Percentiles rank a stretch among this genome's conserved stretches.
phyloP scores from a whole-genome alignment of 2,329 filamentous ascomycete genomes.

The Alternaria solani region DNA sequence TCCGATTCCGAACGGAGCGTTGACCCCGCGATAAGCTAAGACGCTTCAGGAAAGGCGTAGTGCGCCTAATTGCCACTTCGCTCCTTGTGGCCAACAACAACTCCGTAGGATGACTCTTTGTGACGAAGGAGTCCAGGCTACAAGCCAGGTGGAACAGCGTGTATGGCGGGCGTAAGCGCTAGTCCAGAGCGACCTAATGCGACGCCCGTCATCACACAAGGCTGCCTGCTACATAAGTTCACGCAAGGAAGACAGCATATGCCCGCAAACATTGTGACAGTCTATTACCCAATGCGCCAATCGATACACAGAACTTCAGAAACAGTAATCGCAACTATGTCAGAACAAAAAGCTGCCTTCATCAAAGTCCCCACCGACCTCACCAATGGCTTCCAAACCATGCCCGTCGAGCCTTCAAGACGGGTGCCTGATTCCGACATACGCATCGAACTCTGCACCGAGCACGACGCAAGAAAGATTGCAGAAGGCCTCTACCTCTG shows the following conservation, averaged over 20 bases:
- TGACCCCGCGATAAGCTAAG: background rate
- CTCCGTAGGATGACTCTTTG: background rate
- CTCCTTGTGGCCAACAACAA: background rate
- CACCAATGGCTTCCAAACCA: slow-evolving; percentile 22
- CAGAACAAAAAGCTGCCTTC: slow-evolving; percentile 23
- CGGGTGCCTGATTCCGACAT: slow-evolving; percentile 31
- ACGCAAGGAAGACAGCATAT: no score
- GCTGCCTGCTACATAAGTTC: background rate
- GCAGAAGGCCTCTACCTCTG: slow-evolving; percentile 39
- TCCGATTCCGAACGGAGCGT: background rate
- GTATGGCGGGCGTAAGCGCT: background rate
- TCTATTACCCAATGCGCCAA: rapidly evolving
- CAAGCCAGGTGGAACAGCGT: background rate
- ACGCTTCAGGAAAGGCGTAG: background rate
- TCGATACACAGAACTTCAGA: rapidly evolving
- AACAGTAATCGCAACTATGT: slow-evolving; percentile 8
- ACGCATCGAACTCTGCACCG: slow-evolving; percentile 25
- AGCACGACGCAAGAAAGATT: slow-evolving; percentile 27
- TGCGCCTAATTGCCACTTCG: background rate
- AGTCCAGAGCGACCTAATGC: background rate
- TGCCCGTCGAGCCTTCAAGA: slow-evolving; percentile 28
- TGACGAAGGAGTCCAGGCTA: background rate
- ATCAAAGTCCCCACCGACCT: slow-evolving; percentile 22
- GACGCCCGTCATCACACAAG: background rate
- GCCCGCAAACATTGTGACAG: background rate